Conservation (phyloP, 2,329 filamentous ascomycete species). For the Fusarium nisikadoi region DNA sequence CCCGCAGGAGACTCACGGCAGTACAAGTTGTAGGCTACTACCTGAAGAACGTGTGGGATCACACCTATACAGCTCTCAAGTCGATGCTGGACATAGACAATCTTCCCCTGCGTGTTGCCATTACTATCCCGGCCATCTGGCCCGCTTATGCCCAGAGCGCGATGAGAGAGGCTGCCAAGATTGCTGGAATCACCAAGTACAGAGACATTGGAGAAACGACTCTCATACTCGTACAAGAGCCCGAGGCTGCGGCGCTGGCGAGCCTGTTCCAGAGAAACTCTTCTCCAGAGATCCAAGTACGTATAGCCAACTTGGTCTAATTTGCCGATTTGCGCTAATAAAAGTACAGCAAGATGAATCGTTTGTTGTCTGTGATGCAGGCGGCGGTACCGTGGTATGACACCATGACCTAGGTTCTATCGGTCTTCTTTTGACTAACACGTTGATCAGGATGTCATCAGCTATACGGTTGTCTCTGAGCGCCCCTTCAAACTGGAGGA, state of each 20-base stretch:
- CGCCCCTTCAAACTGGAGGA: neutral
- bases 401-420: too few relatives aligned
- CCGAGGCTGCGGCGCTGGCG: neutral
- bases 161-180: neutral
- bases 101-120: neutral
- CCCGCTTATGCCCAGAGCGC: neutral
- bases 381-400: neutral
- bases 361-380: neutral
- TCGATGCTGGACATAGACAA: neutral
- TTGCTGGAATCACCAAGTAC: neutral
- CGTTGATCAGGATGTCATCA: neutral
- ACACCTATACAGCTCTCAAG: neutral
- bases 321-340: neutral
- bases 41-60: constrained; percentile 11
- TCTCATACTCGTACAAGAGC: neutral
- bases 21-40: neutral
- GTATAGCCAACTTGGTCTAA: too few relatives aligned
- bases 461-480: neutral
- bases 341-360: neutral
- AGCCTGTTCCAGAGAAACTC: neutral
- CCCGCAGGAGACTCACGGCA: neutral
- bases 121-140: neutral
- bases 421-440: neutral
- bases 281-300: neutral
- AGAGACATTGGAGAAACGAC: neutral